Conservation (phyloP, 2,329 filamentous ascomycete species). For the Clarireedia monteithiana region DNA sequence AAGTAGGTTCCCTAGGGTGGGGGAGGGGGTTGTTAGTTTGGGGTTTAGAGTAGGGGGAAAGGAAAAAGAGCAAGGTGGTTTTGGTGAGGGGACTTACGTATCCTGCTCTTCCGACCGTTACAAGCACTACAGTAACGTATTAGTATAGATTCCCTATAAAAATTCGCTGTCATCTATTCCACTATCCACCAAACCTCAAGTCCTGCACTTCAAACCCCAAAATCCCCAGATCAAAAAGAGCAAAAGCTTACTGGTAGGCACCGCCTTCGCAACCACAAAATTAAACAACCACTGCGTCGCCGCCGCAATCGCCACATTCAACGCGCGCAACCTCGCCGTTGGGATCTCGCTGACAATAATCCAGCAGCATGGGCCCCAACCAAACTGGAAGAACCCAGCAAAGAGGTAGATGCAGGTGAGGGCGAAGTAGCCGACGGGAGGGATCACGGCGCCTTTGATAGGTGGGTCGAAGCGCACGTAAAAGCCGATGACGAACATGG, state of each 20-base stretch:
- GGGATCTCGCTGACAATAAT: slow-evolving; percentile 65
- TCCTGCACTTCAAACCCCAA: too few relatives aligned
- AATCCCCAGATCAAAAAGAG: background rate
- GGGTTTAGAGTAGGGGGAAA: too few relatives aligned
- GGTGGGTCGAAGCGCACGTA: slow-evolving; percentile 59
- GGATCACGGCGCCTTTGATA: slow-evolving; percentile 43
- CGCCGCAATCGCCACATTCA: slow-evolving; percentile 62
- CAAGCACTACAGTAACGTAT: slow-evolving; percentile 32
- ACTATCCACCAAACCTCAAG: too few relatives aligned
- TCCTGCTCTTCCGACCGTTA: slow-evolving; percentile 37
- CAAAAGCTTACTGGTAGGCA: slow-evolving; percentile 45
- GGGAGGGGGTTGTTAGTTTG: background rate
- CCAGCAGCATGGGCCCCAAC: slow-evolving; percentile 63
- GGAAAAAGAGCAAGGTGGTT: too few relatives aligned
- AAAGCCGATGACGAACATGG: slow-evolving; percentile 65
- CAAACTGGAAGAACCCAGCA: slow-evolving; percentile 61
- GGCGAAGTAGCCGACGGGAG: slow-evolving; percentile 61
- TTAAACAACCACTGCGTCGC: slow-evolving; percentile 70
- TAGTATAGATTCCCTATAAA: background rate
- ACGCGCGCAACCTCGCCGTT: slow-evolving; percentile 53
- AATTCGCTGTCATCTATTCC: too few relatives aligned
- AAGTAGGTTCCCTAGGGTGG: slow-evolving; percentile 50
- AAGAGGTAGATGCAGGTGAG: slow-evolving; percentile 67
- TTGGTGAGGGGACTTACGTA: slow-evolving; percentile 19
- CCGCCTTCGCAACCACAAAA: slow-evolving; percentile 61